phyloP scores from a whole-genome alignment of 169 alveolate genomes.

The Babesia gibsoni region DNA sequence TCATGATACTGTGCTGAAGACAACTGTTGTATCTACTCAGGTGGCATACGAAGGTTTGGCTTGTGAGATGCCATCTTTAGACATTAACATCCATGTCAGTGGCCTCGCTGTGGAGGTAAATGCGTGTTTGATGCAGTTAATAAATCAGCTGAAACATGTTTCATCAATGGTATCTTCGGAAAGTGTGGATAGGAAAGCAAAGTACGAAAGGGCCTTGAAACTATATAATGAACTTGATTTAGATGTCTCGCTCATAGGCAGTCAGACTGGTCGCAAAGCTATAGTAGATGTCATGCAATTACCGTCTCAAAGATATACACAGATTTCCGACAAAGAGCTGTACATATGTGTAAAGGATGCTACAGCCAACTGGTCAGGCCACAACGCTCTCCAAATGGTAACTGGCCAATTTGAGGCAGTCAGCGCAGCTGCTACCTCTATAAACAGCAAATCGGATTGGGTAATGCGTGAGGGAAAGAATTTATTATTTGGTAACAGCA shows the following conservation, averaged over 20 bases:
- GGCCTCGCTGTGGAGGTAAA: constrained; percentile 39
- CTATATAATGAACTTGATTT: constrained; percentile 23
- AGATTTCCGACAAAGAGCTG: constrained; percentile 2
- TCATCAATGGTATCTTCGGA: constrained; percentile 23
- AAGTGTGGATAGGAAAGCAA: background rate
- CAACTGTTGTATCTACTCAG: constrained; percentile 28
- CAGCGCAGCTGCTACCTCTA: background rate
- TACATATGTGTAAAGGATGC: background rate
- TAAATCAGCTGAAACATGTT: constrained; percentile 23
- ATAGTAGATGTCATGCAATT: constrained; percentile 5
- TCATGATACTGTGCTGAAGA: constrained; percentile 37
- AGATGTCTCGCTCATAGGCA: background rate
- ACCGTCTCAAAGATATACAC: constrained; percentile 10
- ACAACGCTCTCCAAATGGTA: background rate
- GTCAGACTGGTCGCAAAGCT: background rate
- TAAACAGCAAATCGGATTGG: background rate
- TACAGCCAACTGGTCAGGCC: background rate
- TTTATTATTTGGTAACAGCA: constrained; percentile 53
- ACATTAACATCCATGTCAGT: constrained; percentile 27
- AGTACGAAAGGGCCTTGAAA: background rate
- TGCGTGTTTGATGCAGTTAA: constrained; percentile 18
- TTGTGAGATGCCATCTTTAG: constrained; percentile 4
- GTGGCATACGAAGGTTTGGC: constrained; percentile 8
- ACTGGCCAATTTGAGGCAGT: background rate
- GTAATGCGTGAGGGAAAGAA: constrained; percentile 17